Base-by-base conservation (phyloP, 2,329 filamentous ascomycete genomes). In the Diaporthe amygdali region DNA sequence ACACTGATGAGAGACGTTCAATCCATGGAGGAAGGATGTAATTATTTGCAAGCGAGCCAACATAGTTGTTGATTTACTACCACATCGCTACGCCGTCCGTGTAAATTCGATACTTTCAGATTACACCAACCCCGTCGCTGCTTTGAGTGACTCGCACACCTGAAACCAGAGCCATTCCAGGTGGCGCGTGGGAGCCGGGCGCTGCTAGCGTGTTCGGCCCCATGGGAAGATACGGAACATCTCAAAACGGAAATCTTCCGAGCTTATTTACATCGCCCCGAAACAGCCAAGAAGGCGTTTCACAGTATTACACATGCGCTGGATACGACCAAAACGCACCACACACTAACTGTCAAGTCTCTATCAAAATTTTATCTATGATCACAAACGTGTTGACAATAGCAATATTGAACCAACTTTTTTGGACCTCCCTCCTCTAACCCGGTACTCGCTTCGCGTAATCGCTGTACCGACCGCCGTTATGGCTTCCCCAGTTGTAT, bases 221-320 rank as follows among this genome's bases (percentile, higher is more conserved):
- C 8, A 5, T 2, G 37, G 14, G 14, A 32, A 25, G 5, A 22
- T n/a, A 17, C 59, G 59, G 59, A 37, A 27, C 14, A n/a, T 49
- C 59, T 30, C 10, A 17, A 64, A 49, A 64, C 8, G 44, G 59
- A 25, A 64, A 17, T 25, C 3, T 30, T 25, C 59, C 59, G 59
- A 37, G 4, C 41, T 32, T 3, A 64, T 15, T 7, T 14, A 12
- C n/a, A 2, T 25, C 4, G 6, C 12, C 15, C 30, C n/a, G n/a
- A 47, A 5, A 17, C 0, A 10, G 14, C 34, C 12, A 5, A 8
- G 54, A 25, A 15, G 10, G 25, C 25, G 12, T 9, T 9, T 14
- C 20, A 25, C 6, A 34, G 34, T n/a, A 25, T 27, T n/a, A 27
- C 9, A 39, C 3, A 15, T 2, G 17, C n/a, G 5, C 2, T 8